Percentiles rank a stretch among this genome's conserved stretches.
Conservation (phyloP, 2,329 filamentous ascomycete genomes). For the Alternaria sp. region DNA sequence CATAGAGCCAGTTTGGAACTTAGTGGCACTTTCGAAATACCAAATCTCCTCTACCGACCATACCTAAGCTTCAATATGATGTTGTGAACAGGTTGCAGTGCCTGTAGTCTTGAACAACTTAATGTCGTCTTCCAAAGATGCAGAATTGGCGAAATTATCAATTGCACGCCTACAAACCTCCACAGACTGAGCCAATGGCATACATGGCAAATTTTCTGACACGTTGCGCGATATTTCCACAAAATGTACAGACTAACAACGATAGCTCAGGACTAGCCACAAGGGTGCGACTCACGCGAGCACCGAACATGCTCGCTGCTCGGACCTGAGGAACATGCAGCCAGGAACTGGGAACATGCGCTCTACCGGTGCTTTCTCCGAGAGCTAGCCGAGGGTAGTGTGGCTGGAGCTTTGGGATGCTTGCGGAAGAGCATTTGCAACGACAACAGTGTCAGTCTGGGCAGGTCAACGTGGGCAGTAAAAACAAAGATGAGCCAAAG, state of each 20-base stretch:
- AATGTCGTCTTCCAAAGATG: background rate
- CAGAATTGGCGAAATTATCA: background rate
- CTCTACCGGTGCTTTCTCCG: conserved; percentile 20
- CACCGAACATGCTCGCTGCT: conserved; percentile 29
- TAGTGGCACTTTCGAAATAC: conserved; percentile 48
- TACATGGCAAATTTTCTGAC: conserved; percentile 34
- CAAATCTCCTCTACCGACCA: conserved; percentile 45
- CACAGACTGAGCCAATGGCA: conserved; percentile 18
- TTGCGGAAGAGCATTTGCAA: conserved; percentile 18
- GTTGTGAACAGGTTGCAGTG: background rate
- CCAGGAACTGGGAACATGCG: conserved; percentile 22
- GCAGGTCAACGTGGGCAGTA: conserved; percentile 2
- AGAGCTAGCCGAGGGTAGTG: conserved; percentile 29
- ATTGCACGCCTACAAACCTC: background rate
- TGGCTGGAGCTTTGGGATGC: conserved; percentile 30
- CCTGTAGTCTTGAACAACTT: background rate
- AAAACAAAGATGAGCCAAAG: conserved; percentile 6
- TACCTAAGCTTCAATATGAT: background rate
- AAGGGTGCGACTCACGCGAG: conserved; percentile 31
- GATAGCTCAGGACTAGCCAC: conserved; percentile 17
- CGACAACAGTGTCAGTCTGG: background rate
- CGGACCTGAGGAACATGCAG: conserved; percentile 35
- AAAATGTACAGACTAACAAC: conserved; percentile 11
- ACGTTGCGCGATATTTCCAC: conserved; percentile 21
- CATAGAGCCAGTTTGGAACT: conserved; percentile 47